phyloP scores from a whole-genome alignment of 768 basidiomycete genomes.

The Myochromella boudieri region DNA sequence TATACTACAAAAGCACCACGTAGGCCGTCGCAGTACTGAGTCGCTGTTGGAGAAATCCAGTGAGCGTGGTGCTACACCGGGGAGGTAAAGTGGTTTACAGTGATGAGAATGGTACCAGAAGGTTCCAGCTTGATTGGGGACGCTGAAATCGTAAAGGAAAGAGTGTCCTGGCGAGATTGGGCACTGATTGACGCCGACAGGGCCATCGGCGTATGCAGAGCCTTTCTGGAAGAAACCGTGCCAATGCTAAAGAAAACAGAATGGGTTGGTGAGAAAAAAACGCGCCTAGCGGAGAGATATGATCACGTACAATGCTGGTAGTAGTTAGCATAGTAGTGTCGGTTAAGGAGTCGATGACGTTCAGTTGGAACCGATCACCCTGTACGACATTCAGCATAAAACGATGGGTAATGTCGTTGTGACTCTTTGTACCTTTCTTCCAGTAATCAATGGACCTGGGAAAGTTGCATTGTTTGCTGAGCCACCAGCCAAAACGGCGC shows the following conservation, averaged over 20 bases:
- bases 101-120: slow-evolving; percentile 29
- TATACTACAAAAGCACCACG: slow-evolving; percentile 35
- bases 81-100: slow-evolving; percentile 18
- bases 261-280: neutral
- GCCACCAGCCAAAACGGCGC: slow-evolving; percentile 25
- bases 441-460: slow-evolving; percentile 28
- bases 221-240: slow-evolving; percentile 45
- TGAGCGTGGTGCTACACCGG: neutral
- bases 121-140: slow-evolving; percentile 21
- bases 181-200: slow-evolving; percentile 36
- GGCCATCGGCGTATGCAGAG: slow-evolving; percentile 34
- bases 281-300: neutral
- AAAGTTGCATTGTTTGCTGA: slow-evolving; percentile 10
- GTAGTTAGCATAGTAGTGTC: slow-evolving; percentile 19
- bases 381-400: neutral
- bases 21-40: slow-evolving; percentile 48
- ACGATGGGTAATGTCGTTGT: neutral
- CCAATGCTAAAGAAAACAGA: slow-evolving; percentile 29
- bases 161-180: slow-evolving; percentile 34
- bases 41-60: slow-evolving; percentile 28
- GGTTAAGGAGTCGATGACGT: slow-evolving; percentile 19
- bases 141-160: slow-evolving; percentile 37
- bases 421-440: slow-evolving; percentile 23
- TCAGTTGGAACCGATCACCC: slow-evolving; percentile 22
- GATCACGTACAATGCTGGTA: slow-evolving; percentile 43